Evolutionary conservation across 2,329 filamentous ascomycete species (phyloP), one percentile per base, ranked within the genome.

Genomic region (Huntiella abstrusa): DNA sequence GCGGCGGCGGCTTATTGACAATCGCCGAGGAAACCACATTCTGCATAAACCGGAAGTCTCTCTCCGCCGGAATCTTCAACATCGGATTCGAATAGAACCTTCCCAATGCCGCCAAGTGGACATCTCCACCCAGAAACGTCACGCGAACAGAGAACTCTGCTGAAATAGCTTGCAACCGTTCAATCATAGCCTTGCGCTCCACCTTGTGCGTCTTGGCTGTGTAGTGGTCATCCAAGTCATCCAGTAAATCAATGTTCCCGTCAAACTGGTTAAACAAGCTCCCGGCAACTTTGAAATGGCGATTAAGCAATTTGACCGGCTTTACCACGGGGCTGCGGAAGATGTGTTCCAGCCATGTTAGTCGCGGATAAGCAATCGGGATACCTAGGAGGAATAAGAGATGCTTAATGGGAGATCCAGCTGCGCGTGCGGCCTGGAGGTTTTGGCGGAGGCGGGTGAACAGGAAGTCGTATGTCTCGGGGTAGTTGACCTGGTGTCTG

Each of bases 311-410:
- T 56, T 86, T 87, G 57, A 95, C 76, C 0, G 87, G 86, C 0
- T 81, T 86, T 57, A 95, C 87, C 17, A 95, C 54, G 0, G 88
- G 87, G 51, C 84, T 92, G 12, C 73, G 73, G 54, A 96, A 74
- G 49, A 95, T 82, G 56, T 94, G 95, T 59, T 96, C 88, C 4
- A 95, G 70, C 88, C 88, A 95, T n/a, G 87, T 91, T 46, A 95
- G 69, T 54, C 88, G 84, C 70, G 83, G 83, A 58, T 88, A 91
- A 1, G 83, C 83, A 56, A 91, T 81, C 2, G 83, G 83, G 44
- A 96, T 85, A 44, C 88, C 87, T 6, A 94, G 68, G 4, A 98
- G 68, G 16, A 96, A 71, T 51, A 96, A 78, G 54, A 98, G 61
- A 59, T 98, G 91, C 57, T 80, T 85, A 54, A 92, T 88, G 0